Evolutionary conservation across 768 basidiomycete genomes (phyloP).

Genomic region (Phanerodontia chrysosporium): DNA sequence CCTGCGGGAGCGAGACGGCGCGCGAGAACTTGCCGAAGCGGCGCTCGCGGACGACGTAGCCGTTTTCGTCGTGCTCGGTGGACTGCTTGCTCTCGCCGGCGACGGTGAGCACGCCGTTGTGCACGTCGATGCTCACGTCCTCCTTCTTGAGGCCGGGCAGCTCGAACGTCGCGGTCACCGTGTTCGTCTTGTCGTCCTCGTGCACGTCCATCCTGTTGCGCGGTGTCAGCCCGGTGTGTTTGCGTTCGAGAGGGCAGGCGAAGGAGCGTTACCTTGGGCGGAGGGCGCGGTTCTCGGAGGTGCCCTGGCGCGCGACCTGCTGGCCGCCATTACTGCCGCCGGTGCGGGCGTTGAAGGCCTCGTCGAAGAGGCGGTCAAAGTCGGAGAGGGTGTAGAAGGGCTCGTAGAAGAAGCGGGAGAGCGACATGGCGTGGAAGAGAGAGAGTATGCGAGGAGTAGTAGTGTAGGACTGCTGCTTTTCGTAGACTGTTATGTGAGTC

Average conservation of each 20-base stretch:
- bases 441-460: not conserved
- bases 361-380: constrained; percentile 40
- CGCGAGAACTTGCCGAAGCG: constrained; percentile 45
- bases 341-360: constrained; percentile 26
- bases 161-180: constrained; percentile 49
- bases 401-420: constrained; percentile 34
- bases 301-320: not conserved
- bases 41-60: constrained; percentile 41
- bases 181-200: constrained; percentile 34
- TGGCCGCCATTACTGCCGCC: not conserved
- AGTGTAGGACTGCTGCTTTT: no score
- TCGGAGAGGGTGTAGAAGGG: constrained; percentile 35
- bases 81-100: constrained; percentile 37
- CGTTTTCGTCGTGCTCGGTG: constrained; percentile 27
- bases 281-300: not conserved
- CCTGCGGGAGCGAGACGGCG: constrained; percentile 40
- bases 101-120: constrained; percentile 41
- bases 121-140: constrained; percentile 41
- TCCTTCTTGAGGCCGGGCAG: constrained; percentile 49
- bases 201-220: constrained; percentile 25
- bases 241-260: not conserved
- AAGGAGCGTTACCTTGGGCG: not conserved
- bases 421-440: not conserved
- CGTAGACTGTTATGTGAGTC: no score
- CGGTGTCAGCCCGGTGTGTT: not conserved